These are phyloP conservation scores for Coemansia sp. DNA, from an alignment of 192 early-diverging fungal genomes.

Conservation along the genomic window DNA sequence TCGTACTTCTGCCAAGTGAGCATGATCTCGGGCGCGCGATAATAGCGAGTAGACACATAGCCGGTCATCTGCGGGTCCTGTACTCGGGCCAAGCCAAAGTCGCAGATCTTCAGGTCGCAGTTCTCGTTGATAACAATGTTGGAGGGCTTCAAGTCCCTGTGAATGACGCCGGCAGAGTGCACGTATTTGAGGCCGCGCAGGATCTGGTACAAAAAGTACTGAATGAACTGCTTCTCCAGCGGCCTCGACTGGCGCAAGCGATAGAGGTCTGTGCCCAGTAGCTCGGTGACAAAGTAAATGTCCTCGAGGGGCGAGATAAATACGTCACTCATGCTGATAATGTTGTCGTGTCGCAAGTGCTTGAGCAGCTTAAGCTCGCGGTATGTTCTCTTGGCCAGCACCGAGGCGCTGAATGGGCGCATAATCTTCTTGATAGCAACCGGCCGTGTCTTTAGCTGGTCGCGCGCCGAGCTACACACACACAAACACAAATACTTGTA, in stretches of 20 bases:
- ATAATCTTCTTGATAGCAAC: slow-evolving; percentile 98
- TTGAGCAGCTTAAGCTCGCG: slow-evolving; percentile 93
- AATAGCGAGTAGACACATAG: slow-evolving; percentile 98
- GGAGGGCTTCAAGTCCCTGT: slow-evolving; percentile 94
- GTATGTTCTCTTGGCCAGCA: slow-evolving; percentile 92
- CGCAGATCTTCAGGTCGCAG: slow-evolving; percentile 98
- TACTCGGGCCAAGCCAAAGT: slow-evolving; percentile 94
- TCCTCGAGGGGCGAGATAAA: slow-evolving; percentile 92
- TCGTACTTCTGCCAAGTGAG: slow-evolving; percentile 97
- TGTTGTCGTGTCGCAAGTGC: slow-evolving; percentile 93
- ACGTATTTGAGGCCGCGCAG: slow-evolving; percentile 90
- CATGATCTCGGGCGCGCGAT: slow-evolving; percentile 98
- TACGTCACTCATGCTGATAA: slow-evolving; percentile 90
- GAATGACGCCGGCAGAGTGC: slow-evolving; percentile 93
- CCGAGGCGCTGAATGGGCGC: slow-evolving; percentile 89
- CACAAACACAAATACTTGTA: no score
- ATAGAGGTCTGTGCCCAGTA: slow-evolving; percentile 94
- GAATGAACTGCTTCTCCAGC: slow-evolving; percentile 91
- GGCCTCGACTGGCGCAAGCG: slow-evolving; percentile 85
- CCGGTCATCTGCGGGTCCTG: slow-evolving; percentile 97
- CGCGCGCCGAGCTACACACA: slow-evolving; percentile 76
- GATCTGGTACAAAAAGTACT: slow-evolving; percentile 98
- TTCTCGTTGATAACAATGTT: slow-evolving; percentile 98
- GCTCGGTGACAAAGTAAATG: slow-evolving; percentile 97
- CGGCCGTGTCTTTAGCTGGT: slow-evolving; percentile 76